Evolutionary conservation across 2,329 filamentous ascomycete species (phyloP).

Genomic region (Apiospora koreana): DNA sequence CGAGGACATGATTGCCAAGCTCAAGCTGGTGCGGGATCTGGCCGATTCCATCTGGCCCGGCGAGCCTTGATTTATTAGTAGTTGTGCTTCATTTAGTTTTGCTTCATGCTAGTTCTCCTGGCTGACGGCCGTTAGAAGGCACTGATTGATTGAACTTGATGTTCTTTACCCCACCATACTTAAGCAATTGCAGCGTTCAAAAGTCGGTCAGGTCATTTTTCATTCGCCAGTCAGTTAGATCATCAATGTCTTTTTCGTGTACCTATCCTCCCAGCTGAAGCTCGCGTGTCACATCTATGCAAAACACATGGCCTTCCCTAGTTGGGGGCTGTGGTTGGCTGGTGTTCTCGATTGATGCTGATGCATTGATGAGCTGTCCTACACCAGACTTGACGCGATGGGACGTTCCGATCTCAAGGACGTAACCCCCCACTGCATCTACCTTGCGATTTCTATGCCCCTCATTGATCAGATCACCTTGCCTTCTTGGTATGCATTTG

Average conservation of each 20-base stretch:
- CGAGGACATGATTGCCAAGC: conserved; percentile 73
- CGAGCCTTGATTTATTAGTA: conserved; percentile 35
- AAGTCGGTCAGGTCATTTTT: neutral
- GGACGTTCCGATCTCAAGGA: neutral
- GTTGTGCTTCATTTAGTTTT: conserved; percentile 21
- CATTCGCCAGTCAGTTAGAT: neutral
- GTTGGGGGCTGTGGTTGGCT: neutral
- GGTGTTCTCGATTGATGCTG: neutral
- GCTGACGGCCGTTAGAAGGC: neutral
- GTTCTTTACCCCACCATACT: neutral
- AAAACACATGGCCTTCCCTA: neutral
- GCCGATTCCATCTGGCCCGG: conserved; percentile 70
- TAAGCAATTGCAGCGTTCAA: neutral
- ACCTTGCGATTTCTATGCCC: neutral
- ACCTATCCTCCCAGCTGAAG: neutral
- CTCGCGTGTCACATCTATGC: neutral
- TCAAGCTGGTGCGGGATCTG: conserved; percentile 69
- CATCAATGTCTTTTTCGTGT: neutral
- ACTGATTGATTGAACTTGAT: neutral
- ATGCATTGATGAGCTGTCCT: conserved; percentile 5
- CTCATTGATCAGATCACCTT: neutral
- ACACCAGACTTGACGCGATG: neutral
- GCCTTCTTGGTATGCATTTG: neutral
- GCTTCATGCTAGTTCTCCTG: neutral
- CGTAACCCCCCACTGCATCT: neutral